Evolutionary conservation across 192 early-diverging fungal species (phyloP).

Genomic region (Coemansia sp.): DNA sequence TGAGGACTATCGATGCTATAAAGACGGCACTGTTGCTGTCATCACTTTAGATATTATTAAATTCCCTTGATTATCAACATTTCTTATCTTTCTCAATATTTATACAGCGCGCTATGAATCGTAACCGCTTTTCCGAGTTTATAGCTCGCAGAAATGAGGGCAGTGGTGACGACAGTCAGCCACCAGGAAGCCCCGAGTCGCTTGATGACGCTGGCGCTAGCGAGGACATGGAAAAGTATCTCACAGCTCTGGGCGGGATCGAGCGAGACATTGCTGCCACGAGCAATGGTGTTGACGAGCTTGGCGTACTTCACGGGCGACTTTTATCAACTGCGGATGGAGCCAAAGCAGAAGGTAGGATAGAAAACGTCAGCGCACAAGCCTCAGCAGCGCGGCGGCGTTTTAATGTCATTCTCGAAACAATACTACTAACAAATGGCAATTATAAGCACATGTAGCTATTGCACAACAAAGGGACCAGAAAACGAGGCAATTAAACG

Average conservation of each 20-base stretch:
- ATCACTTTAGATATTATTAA: not conserved
- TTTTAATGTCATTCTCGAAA: too few relatives aligned
- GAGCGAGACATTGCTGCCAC: slow-evolving; percentile 37
- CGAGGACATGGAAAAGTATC: slow-evolving; percentile 50
- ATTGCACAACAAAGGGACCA: slow-evolving; percentile 50
- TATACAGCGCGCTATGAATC: slow-evolving; percentile 16
- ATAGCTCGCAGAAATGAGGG: slow-evolving; percentile 21
- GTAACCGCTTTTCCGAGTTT: slow-evolving; percentile 33
- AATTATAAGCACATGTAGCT: slow-evolving; percentile 15
- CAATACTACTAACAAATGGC: not conserved
- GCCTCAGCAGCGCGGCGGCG: not conserved
- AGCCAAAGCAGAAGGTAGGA: slow-evolving; percentile 47
- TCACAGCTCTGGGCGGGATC: slow-evolving; percentile 41
- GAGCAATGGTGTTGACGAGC: slow-evolving; percentile 34
- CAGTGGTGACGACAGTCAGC: slow-evolving; percentile 13
- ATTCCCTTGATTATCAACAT: not conserved
- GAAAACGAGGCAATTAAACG: slow-evolving; percentile 43
- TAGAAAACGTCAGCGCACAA: not conserved
- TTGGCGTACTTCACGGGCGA: slow-evolving; percentile 36
- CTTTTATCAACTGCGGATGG: slow-evolving; percentile 51
- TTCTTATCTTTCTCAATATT: not conserved
- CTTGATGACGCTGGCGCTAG: slow-evolving; percentile 12
- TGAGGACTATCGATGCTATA: not conserved
- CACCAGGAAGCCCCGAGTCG: slow-evolving; percentile 23
- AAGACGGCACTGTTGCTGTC: not conserved